Evolutionary conservation across 2,329 filamentous ascomycete species (phyloP), one percentile per base, ranked within the genome.

Genomic region (Aspergillus calidoustus): DNA sequence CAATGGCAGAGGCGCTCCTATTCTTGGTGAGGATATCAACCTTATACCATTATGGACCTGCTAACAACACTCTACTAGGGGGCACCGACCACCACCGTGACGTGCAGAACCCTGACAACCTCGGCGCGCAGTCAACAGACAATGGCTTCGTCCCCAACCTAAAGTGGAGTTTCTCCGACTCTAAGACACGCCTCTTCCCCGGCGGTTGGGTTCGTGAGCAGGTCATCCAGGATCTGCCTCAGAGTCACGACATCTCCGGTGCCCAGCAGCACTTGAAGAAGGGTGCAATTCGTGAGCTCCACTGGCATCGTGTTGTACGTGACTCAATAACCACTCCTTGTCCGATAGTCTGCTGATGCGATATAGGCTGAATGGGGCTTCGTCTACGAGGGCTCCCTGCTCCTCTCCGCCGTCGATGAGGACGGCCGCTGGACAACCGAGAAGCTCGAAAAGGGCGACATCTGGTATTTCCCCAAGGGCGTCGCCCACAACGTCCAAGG

Each of bases 401-500:
- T 86, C 4, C 73, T 89, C 23, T 86, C 85, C 1, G 86, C 85
- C 0, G 87, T 90, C 4, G 85, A 90, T 63, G 85, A 89, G 69
- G 76, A 86, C 38, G 88, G 88, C n/a, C 57, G 61, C 3, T 71
- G 34, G 72, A 81, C 52, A 83, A 85, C 69, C 79, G 83, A 86
- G 61, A 82, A 80, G 60, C 82, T 89, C 13, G 81, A 81, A 1
- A 53, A 43, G 3, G 57, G 88, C 17, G 88, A 90, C 62, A 84
- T 89, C 51, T 90, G 87, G 86, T 89, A 89, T 71, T 89, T 89
- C 67, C 87, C 87, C 31, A 88, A 89, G 72, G 88, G 88, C 3
- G 80, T 81, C 3, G 85, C 86, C 0, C 88, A 90, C 55, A 86
- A 86, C 1, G 77, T 90, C 0, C 87, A 90, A 55, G 76, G 74